Evolutionary conservation across 129 eudicot genomes (phyloP).

Genomic region (Smallanthus sonchifolius): DNA sequence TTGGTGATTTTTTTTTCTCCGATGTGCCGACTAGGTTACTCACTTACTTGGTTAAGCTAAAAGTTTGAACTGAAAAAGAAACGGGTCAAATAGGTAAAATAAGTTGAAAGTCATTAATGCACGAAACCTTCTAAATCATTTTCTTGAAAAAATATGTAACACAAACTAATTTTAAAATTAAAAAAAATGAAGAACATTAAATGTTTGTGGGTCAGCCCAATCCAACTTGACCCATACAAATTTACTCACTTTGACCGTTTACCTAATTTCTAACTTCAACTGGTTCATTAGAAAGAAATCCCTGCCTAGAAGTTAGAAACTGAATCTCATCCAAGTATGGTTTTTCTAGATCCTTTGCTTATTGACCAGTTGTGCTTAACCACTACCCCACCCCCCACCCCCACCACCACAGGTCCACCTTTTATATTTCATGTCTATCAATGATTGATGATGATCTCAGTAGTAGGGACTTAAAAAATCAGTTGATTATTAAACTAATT

Average conservation of each 20-base stretch:
- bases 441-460: conserved; percentile 4
- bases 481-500: too few relatives aligned
- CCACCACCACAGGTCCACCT: not conserved
- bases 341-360: not conserved
- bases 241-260: not conserved
- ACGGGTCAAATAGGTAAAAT: not conserved
- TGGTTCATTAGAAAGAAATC: not conserved
- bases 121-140: not conserved
- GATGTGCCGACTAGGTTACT: not conserved
- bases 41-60: not conserved
- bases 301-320: not conserved
- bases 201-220: not conserved
- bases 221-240: not conserved
- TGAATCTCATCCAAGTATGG: not conserved
- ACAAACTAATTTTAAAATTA: not conserved
- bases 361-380: not conserved
- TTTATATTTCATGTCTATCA: not conserved
- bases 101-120: not conserved
- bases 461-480: not conserved
- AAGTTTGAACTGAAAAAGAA: not conserved
- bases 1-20: not conserved
- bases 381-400: too few relatives aligned
- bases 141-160: not conserved
- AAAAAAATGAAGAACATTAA: not conserved
- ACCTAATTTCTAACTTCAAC: not conserved